Conservation (phyloP, 768 basidiomycete genomes). For the Coprinopsis marcescibilis region DNA sequence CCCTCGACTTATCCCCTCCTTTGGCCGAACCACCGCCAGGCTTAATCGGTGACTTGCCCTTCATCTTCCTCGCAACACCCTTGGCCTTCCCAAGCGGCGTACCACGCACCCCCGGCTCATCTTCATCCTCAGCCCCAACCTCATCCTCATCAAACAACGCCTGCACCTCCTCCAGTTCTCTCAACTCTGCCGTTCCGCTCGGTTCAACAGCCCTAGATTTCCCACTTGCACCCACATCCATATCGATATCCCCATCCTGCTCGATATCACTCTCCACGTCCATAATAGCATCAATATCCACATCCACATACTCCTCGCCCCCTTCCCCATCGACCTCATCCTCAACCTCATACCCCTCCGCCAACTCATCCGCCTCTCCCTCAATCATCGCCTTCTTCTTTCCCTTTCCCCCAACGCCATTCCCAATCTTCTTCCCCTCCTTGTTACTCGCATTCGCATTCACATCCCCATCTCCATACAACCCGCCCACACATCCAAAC, state of each 20-base stretch:
- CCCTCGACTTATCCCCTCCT: background rate
- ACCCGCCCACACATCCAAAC: too few relatives aligned
- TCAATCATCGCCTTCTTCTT: too few relatives aligned
- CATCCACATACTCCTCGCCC: conserved; percentile 14
- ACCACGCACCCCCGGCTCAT: background rate
- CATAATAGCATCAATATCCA: background rate
- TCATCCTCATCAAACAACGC: conserved; percentile 2
- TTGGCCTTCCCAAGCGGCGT: background rate
- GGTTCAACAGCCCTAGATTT: background rate
- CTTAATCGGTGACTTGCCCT: too few relatives aligned
- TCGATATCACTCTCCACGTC: background rate
- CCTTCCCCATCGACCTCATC: conserved; percentile 16
- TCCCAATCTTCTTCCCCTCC: too few relatives aligned
- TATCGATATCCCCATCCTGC: background rate
- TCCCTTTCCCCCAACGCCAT: too few relatives aligned
- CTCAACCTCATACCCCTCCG: conserved; percentile 17
- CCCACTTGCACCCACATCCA: background rate
- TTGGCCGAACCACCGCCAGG: too few relatives aligned
- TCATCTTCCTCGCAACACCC: background rate
- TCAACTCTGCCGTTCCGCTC: background rate
- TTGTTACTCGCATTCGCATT: too few relatives aligned
- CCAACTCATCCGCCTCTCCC: background rate
- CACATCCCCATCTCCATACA: background rate
- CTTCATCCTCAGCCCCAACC: conserved; percentile 15
- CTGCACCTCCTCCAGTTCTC: background rate